Evolutionary conservation across 176 grass and related monocot species (phyloP).

Genomic region (Saccharum spontaneum): DNA sequence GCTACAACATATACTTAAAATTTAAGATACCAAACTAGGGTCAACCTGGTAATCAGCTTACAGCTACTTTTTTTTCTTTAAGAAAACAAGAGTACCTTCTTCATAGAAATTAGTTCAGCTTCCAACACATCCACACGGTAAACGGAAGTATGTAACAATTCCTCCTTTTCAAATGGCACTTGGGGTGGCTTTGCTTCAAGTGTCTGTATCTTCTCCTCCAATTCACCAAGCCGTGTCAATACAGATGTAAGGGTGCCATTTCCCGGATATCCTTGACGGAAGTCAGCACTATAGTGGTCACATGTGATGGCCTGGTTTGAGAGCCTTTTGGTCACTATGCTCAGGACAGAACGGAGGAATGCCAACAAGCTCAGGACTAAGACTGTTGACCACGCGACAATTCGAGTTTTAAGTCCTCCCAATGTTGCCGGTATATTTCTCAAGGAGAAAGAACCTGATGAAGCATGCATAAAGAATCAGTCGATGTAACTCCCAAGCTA

Average conservation of each 20-base stretch:
- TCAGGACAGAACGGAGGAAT: slow-evolving; percentile 53
- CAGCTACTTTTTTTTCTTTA: neutral
- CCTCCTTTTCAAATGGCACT: slow-evolving; percentile 84
- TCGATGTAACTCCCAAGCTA: slow-evolving; percentile 19
- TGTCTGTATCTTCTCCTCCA: slow-evolving; percentile 69
- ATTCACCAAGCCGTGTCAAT: slow-evolving; percentile 51
- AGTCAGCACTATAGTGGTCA: slow-evolving; percentile 27
- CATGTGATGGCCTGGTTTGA: slow-evolving; percentile 29
- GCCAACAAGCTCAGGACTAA: slow-evolving; percentile 57
- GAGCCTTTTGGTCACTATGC: slow-evolving; percentile 53
- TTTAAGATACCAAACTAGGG: neutral
- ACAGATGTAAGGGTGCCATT: slow-evolving; percentile 43
- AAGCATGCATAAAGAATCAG: slow-evolving; percentile 32
- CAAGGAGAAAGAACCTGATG: slow-evolving; percentile 49
- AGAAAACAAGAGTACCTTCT: slow-evolving; percentile 63
- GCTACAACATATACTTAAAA: neutral
- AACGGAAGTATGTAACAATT: slow-evolving; percentile 61
- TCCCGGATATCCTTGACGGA: slow-evolving; percentile 38
- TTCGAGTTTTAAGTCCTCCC: slow-evolving; percentile 37
- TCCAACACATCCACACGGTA: slow-evolving; percentile 80
- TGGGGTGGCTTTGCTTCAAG: slow-evolving; percentile 75
- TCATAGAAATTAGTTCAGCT: slow-evolving; percentile 88
- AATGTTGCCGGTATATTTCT: slow-evolving; percentile 23
- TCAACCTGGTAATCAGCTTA: neutral
- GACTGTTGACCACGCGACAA: slow-evolving; percentile 48